Conservation (phyloP, 768 basidiomycete genomes). For the Coprinellus micaceus region DNA sequence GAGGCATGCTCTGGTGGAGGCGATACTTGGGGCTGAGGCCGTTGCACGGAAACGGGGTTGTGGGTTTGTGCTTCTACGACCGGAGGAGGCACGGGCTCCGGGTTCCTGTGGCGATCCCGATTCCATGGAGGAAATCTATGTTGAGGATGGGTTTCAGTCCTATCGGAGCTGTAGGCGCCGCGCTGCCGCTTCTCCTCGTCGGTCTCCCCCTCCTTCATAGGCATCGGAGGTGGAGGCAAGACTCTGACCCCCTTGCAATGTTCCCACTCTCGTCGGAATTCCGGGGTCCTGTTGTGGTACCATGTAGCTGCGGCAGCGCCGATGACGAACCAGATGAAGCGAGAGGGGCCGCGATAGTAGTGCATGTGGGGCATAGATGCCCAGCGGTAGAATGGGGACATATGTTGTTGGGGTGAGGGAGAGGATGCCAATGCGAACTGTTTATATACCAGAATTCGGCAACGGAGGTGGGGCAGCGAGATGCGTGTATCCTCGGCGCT, state of each 20-base stretch:
- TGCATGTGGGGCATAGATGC: not conserved
- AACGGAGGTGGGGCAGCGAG: not conserved
- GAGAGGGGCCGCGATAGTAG: constrained; percentile 36
- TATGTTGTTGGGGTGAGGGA: not conserved
- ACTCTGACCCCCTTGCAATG: constrained; percentile 19
- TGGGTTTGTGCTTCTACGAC: constrained; percentile 7
- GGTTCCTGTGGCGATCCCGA: constrained; percentile 28
- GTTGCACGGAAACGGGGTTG: not conserved
- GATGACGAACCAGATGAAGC: constrained; percentile 65
- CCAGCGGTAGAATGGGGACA: not conserved
- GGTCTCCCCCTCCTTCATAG: constrained; percentile 5
- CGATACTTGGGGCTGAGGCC: constrained; percentile 1
- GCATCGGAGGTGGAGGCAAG: constrained; percentile 3
- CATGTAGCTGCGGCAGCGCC: constrained; percentile 48
- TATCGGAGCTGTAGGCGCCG: no score
- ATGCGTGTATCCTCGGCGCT: not conserved
- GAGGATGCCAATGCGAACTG: not conserved
- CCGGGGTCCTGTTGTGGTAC: constrained; percentile 36
- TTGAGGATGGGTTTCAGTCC: not conserved
- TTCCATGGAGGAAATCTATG: constrained; percentile 10
- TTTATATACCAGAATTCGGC: not conserved
- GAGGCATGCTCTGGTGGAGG: constrained; percentile 11
- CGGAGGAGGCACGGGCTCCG: constrained; percentile 16
- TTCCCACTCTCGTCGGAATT: constrained; percentile 21
- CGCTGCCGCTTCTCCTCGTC: not conserved